phyloP scores from a whole-genome alignment of 352 stramenopile species.

The Phytophthora parvispora region DNA sequence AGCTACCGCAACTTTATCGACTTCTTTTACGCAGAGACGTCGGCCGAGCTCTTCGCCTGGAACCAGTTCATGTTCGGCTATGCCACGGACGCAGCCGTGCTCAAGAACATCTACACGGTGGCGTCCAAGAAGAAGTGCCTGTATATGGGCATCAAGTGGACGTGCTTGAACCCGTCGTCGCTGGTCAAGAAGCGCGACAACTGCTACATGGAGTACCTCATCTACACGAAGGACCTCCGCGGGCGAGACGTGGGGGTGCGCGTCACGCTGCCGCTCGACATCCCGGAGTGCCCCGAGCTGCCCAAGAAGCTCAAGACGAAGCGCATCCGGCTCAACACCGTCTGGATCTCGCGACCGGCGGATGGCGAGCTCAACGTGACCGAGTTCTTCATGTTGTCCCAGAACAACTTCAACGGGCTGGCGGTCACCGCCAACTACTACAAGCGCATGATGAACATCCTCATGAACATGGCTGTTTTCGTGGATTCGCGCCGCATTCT shows the following conservation, averaged over 20 bases:
- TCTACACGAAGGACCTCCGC: conserved; percentile 66
- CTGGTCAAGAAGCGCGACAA: conserved; percentile 80
- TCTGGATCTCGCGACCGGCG: conserved; percentile 58
- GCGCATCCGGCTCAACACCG: conserved; percentile 59
- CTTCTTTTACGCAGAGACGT: conserved; percentile 78
- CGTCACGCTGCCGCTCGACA: conserved; percentile 70
- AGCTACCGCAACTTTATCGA: conserved; percentile 78
- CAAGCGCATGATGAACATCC: conserved; percentile 68
- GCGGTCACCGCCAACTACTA: conserved; percentile 47
- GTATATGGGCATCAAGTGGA: conserved; percentile 91
- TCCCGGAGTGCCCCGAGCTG: conserved; percentile 69
- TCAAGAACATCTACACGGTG: conserved; percentile 77
- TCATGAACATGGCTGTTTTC: conserved; percentile 68
- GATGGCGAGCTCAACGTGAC: conserved; percentile 46
- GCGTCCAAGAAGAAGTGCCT: conserved; percentile 44
- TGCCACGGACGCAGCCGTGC: conserved; percentile 69
- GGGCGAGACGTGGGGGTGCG: conserved; percentile 76
- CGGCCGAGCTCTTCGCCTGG: conserved; percentile 75
- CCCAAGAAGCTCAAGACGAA: conserved; percentile 65
- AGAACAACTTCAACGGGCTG: conserved; percentile 67
- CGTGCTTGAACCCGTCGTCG: conserved; percentile 63
- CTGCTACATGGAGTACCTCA: conserved; percentile 84
- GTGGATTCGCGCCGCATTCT: conserved; percentile 73
- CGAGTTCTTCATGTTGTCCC: conserved; percentile 69
- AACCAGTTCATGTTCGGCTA: conserved; percentile 81